phyloP scores from a whole-genome alignment of 163 green algal species.

The Scenedesmus sp. region DNA sequence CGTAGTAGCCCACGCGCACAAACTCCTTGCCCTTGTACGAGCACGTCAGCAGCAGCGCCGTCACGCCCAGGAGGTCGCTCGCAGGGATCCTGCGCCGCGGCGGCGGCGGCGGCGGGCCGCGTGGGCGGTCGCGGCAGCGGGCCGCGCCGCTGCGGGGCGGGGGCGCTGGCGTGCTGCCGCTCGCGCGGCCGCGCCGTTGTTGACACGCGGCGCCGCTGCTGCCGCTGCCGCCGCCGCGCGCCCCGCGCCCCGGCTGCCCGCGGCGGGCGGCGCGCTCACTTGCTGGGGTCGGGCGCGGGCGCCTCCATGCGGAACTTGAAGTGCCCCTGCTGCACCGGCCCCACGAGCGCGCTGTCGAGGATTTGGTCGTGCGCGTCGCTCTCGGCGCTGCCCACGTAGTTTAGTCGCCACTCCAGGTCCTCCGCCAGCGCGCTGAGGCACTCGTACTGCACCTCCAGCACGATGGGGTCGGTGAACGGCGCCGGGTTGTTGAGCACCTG shows the following conservation, averaged over 20 bases:
- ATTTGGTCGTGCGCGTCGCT: constrained; percentile 94
- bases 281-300: constrained; percentile 82
- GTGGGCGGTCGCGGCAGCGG: background rate
- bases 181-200: no score
- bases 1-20: constrained; percentile 97
- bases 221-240: no score
- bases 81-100: constrained; percentile 69
- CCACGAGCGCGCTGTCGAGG: constrained; percentile 95
- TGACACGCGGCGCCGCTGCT: background rate
- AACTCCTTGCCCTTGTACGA: constrained; percentile 96
- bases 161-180: no score
- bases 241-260: no score
- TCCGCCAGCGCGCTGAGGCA: constrained; percentile 83
- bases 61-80: constrained; percentile 94
- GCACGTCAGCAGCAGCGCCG: constrained; percentile 96
- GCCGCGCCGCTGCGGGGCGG: no score
- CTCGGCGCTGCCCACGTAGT: constrained; percentile 97
- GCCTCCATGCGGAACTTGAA: constrained; percentile 95
- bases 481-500: constrained; percentile 90
- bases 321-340: constrained; percentile 87
- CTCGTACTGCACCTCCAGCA: constrained; percentile 99
- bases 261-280: background rate
- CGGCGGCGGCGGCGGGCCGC: background rate
- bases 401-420: constrained; percentile 98
- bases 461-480: constrained; percentile 83